phyloP scores from a whole-genome alignment of 176 grass and related monocot species.

The Thinopyrum elongatum region DNA sequence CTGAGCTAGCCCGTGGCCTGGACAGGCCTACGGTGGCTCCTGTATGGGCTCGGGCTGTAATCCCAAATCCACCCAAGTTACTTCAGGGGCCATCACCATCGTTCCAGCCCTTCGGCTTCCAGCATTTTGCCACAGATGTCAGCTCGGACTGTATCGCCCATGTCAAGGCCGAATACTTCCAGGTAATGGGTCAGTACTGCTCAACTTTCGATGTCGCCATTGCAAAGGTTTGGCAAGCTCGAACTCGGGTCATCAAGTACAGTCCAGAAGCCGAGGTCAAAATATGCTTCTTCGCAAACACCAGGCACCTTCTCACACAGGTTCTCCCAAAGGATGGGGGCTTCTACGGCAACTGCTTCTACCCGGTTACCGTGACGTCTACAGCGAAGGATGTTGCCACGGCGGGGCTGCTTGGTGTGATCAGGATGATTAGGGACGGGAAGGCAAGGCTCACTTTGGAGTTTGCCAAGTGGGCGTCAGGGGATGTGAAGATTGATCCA shows the following conservation, averaged over 20 bases:
- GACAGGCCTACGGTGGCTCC: slow-evolving; percentile 31
- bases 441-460: slow-evolving; percentile 46
- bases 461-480: slow-evolving; percentile 38
- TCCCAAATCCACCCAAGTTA: slow-evolving; percentile 50
- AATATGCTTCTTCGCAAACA: slow-evolving; percentile 74
- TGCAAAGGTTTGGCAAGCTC: slow-evolving; percentile 69
- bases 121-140: slow-evolving; percentile 42
- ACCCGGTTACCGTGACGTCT: slow-evolving; percentile 50
- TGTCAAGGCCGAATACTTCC: slow-evolving; percentile 49
- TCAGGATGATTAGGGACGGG: slow-evolving; percentile 59
- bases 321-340: slow-evolving; percentile 48
- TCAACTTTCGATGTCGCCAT: slow-evolving; percentile 67
- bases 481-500: slow-evolving; percentile 51
- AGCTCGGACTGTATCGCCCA: background rate
- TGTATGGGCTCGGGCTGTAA: slow-evolving; percentile 35
- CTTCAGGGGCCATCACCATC: slow-evolving; percentile 28
- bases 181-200: slow-evolving; percentile 45
- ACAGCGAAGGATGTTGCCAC: slow-evolving; percentile 8
- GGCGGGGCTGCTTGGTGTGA: slow-evolving; percentile 31
- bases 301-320: slow-evolving; percentile 43
- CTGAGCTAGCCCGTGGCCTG: slow-evolving; percentile 45
- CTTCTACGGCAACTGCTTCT: slow-evolving; percentile 76
- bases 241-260: slow-evolving; percentile 44
- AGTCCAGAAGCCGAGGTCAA: slow-evolving; percentile 27
- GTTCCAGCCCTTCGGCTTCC: slow-evolving; percentile 43